Evolutionary conservation across 1,284 basidiomycete genomes (phyloP), one percentile per base, ranked within the genome.

Genomic region (Meira miltonrushii): DNA sequence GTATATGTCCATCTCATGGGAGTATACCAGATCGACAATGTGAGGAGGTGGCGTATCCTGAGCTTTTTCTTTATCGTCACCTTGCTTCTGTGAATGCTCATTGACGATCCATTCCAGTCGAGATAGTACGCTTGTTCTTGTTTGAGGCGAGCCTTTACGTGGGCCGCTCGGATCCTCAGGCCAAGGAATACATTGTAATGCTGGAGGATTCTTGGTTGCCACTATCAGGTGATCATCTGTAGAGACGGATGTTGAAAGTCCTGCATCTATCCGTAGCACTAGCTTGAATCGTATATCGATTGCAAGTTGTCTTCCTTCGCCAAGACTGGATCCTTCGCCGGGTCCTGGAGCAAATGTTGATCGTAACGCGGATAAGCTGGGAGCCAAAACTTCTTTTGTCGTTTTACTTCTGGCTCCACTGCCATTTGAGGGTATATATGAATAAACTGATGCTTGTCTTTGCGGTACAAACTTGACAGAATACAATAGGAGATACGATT

Each of bases 151-250:
- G 13, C 62, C 61, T 47, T 69, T 62, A 5, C 61, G 43, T 41
- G 51, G 48, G 6, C 60, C 46, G 28, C 28, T 53, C 2, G 64
- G 60, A 17, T 68, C 61, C 17, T 65, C 64, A 1, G 72, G 75
- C 75, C 75, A 78, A n/a, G 70, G 64, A 40, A 78, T 68, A 50
- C 64, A 67, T 51, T 78, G 75, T 0, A 78, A 41, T 6, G 75
- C 74, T 3, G 74, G 64, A 0, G 75, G 75, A 8, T 58, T 55
- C 0, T 56, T 55, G 12, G 75, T 75, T 46, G 68, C 66, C 50
- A 78, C 67, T 23, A 78, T 61, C 56, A 78, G 55, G 39, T 75
- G 62, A 1, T 67, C 62, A 8, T 69, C 66, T 21, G 60, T 63
- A 4, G 66, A 55, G 1, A 65, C 56, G 12, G 71, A 59, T 15